Conservation (phyloP, 1,284 basidiomycete genomes). For the Ganoderma lingzhi region DNA sequence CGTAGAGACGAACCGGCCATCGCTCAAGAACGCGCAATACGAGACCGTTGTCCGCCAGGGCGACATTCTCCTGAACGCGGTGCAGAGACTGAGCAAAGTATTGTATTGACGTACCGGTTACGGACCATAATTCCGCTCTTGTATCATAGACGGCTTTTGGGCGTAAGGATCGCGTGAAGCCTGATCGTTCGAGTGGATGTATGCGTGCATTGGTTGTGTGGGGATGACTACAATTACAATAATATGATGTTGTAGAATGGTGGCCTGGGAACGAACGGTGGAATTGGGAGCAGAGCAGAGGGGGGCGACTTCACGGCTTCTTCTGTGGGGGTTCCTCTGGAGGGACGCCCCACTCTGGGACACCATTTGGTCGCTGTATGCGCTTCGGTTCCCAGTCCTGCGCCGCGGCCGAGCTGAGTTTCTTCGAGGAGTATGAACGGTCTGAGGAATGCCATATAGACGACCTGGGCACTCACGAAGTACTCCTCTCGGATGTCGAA, state of each 20-base stretch:
- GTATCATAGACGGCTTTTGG: conserved; percentile 27
- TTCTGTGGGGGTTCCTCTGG: conserved; percentile 55
- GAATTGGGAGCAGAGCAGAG: not conserved
- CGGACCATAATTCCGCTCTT: conserved; percentile 7
- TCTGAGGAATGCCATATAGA: conserved; percentile 11
- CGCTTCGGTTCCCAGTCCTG: conserved; percentile 92
- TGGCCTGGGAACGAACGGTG: too few relatives aligned
- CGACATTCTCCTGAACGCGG: conserved; percentile 85
- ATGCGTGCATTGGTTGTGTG: not conserved
- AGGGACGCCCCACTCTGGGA: conserved; percentile 91
- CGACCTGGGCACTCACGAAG: conserved; percentile 70
- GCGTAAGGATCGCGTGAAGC: conserved; percentile 8
- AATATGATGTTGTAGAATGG: not conserved
- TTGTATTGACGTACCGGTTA: conserved; percentile 54
- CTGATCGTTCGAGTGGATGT: not conserved
- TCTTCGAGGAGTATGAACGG: conserved; percentile 49
- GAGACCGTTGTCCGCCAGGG: conserved; percentile 90
- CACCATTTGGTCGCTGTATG: conserved; percentile 82
- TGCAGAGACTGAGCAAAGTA: conserved; percentile 80
- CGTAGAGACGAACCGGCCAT: conserved; percentile 93
- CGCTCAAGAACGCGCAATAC: conserved; percentile 89
- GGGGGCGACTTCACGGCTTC: conserved; percentile 27
- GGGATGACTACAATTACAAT: conserved; percentile 16
- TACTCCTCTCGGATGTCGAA: conserved; percentile 97
- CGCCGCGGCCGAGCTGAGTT: conserved; percentile 64